Evolutionary conservation across 768 basidiomycete species (phyloP), one percentile per base, ranked within the genome.

Genomic region (Mycena metata): DNA sequence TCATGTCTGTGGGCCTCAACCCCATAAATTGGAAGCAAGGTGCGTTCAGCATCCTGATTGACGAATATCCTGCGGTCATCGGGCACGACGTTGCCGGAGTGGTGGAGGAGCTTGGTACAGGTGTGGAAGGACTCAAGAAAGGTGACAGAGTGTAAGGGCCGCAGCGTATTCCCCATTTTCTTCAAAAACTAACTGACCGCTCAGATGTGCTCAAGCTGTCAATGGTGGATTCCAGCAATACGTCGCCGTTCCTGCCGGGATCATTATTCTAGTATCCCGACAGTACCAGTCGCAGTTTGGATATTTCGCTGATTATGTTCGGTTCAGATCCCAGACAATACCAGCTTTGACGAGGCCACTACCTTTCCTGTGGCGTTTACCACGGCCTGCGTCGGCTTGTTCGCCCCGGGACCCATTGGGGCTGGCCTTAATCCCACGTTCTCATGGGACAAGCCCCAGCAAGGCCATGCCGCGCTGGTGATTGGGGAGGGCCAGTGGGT

Each of bases 61-160:
- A 73, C 35, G 68, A 73, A 43, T 75, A 76, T n/a, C 79, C 79
- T 45, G 76, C 78, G 16, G 75, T 80, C 10, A 72, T 81, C 4
- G 81, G 80, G 8, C 79, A 76, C 35, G 81, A 82, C 64, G 69
- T 82, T 41, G 76, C 81, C 23, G 81, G 80, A n/a, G 73, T 68
- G 0, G 69, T 82, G 7, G 77, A 81, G 21, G 72, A 72, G 26
- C 43, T 78, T 45, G 81, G 81, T 12, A 69, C 72, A 17, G 70
- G 60, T 17, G 80, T 81, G 5, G 72, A 56, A 0, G 62, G 61
- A 4, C 80, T 78, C 75, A 68, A 73, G 30, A 69, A 79, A 26
- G 80, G 80, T 3, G 81, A 80, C 68, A 70, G 76, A 42, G 77
- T 78, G 66, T 67, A 26, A 6, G 59, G 17, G 5, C 11, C 24